Conservation (phyloP, 2,329 filamentous ascomycete genomes). For the Fusarium ambrosium region DNA sequence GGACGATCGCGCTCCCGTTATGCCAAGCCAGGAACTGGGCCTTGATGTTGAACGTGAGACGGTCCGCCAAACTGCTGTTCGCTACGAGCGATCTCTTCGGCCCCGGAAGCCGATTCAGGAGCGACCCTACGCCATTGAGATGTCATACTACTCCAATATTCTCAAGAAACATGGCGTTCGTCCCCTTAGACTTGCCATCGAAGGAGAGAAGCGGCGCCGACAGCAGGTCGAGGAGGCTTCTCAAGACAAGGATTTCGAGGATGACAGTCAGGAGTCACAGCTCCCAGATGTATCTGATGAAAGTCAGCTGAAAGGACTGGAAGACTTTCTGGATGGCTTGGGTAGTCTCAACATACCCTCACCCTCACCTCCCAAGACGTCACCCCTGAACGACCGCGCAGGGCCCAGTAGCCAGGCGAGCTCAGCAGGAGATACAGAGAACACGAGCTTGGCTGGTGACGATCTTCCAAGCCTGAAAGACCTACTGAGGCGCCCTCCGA, state of each 20-base stretch:
- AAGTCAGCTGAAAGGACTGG: conserved; percentile 48
- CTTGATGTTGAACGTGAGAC: conserved; percentile 39
- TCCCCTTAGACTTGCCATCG: conserved; percentile 61
- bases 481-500: conserved; percentile 45
- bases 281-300: conserved; percentile 52
- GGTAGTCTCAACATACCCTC: conserved; percentile 44
- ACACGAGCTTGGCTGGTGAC: conserved; percentile 54
- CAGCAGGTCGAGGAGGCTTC: conserved; percentile 62
- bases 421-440: conserved; percentile 53
- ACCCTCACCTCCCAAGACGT: conserved; percentile 49
- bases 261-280: conserved; percentile 62
- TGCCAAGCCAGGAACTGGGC: conserved; percentile 36
- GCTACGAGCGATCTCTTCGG: conserved; percentile 65
- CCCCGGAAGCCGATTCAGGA: conserved; percentile 73
- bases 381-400: conserved; percentile 41
- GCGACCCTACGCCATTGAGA: conserved; percentile 70
- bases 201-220: conserved; percentile 44
- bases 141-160: conserved; percentile 65
- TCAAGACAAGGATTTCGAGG: conserved; percentile 66
- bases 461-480: conserved; percentile 56
- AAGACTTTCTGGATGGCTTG: conserved; percentile 32
- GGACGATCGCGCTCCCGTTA: neutral
- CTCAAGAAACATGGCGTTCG: conserved; percentile 68
- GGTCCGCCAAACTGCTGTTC: conserved; percentile 47
- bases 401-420: conserved; percentile 53